Conservation (phyloP, 208 protist species). For the Trypanosoma rangeli region DNA sequence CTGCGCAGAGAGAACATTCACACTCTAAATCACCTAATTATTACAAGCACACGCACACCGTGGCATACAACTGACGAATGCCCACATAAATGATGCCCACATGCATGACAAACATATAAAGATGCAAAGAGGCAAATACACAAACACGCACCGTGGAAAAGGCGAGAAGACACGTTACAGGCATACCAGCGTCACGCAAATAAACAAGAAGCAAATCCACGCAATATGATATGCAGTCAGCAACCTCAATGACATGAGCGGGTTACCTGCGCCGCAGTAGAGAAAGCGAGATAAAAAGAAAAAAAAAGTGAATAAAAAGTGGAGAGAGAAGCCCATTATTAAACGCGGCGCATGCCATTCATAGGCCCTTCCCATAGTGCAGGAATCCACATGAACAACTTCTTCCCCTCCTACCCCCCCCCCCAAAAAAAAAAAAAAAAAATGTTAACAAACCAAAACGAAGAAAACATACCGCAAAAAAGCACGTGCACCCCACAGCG, state of each 20-base stretch:
- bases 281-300: neutral
- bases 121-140: conserved; percentile 7
- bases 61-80: neutral
- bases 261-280: neutral
- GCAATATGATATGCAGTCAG: neutral
- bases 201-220: neutral
- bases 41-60: neutral
- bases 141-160: conserved; percentile 15
- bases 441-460: conserved; percentile 7
- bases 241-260: neutral
- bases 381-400: neutral
- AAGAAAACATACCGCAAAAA: neutral
- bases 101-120: neutral
- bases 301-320: conserved; percentile 5
- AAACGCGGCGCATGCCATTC: too few relatives aligned
- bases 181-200: too few relatives aligned
- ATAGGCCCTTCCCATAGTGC: too few relatives aligned
- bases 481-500: neutral
- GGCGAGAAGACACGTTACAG: neutral
- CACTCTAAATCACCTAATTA: neutral
- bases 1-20: conserved; percentile 46
- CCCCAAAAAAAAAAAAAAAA: conserved; percentile 19
- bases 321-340: too few relatives aligned
- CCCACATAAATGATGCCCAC: neutral
- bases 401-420: too few relatives aligned